phyloP scores from a whole-genome alignment of 2,329 filamentous ascomycete genomes.

The Rhinocladiella mackenziei region DNA sequence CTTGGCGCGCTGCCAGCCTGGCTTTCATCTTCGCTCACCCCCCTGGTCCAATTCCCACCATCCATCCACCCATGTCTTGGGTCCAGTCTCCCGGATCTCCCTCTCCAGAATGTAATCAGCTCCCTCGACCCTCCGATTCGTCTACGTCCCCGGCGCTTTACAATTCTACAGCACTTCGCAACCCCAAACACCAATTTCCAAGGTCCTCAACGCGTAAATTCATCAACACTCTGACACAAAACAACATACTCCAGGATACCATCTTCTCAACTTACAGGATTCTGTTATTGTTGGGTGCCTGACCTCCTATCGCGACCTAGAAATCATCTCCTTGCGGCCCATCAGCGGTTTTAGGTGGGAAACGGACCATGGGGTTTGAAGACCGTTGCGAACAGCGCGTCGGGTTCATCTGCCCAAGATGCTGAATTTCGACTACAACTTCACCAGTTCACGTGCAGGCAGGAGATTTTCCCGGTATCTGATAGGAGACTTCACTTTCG shows the following conservation, averaged over 20 bases:
- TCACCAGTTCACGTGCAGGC: slow-evolving; percentile 6
- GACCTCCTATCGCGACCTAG: background rate
- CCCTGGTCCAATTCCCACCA: background rate
- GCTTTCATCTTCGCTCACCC: no score
- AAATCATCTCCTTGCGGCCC: no score
- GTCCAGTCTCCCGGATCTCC: no score
- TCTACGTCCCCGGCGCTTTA: background rate
- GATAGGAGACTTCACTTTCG: slow-evolving; percentile 20
- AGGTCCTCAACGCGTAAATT: background rate
- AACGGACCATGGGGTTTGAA: slow-evolving; percentile 17
- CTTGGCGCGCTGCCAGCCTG: no score
- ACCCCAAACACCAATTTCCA: background rate
- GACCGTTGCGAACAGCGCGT: slow-evolving; percentile 6
- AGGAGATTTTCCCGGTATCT: slow-evolving; percentile 12
- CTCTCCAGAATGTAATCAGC: background rate
- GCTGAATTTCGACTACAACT: slow-evolving; percentile 9
- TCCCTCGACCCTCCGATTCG: background rate
- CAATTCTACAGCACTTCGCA: background rate
- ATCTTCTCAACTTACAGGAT: no score
- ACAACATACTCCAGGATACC: no score
- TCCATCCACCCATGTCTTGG: background rate
- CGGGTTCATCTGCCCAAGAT: slow-evolving; percentile 18
- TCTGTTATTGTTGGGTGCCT: no score
- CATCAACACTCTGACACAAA: background rate
- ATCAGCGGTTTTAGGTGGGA: no score